Evolutionary conservation across 176 grass and related monocot genomes (phyloP), one percentile per base, ranked within the genome.

Genomic region (Puccinellia tenuiflora): DNA sequence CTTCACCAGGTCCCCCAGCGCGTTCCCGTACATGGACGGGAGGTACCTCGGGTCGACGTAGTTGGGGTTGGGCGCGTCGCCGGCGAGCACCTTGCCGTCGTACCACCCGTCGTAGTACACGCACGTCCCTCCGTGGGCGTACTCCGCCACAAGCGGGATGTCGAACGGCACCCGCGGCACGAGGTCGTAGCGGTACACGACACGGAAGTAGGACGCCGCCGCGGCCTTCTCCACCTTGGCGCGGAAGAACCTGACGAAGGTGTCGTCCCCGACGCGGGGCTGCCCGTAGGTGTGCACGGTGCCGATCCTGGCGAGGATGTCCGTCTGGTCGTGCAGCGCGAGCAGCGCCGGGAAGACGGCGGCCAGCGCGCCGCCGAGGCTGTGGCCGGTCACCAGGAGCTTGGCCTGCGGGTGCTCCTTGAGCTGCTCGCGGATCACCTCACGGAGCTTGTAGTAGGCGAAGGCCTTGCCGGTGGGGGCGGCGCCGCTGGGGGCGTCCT

Each of bases 161-260:
- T 95, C 89, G 56, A 91, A 95, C 10, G 96, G 96, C 33, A 98
- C 62, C 2, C 92, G 81, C 0, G 96, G 87, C 15, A 98, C 87
- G 11, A 98, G 5, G 73, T 98, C 92, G 86, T 88, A 95, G 12
- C 96, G 88, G 86, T 98, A 98, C 29, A 98, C 92, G 51, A 87
- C 77, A 7, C 96, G 83, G 16, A 53, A 46, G 85, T 60, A 91
- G 40, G 40, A 42, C 9, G 40, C 40, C 15, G 39, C 22, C 6
- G 38, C 22, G 74, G 20, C 26, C 38, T 64, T 48, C 50, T 57
- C 40, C 37, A 50, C 70, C 70, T 48, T 26, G 16, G 47, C 9
- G 15, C 63, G 15, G 12, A 95, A 17, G 82, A 35, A 98, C 0
- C 0, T 78, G 7, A 53, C 68, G 83, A 95, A 89, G 9, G 21